Percentiles rank a stretch among this genome's conserved stretches.
phyloP scores from a whole-genome alignment of 2,329 filamentous ascomycete species.

The Decorospora gaudefroyi region DNA sequence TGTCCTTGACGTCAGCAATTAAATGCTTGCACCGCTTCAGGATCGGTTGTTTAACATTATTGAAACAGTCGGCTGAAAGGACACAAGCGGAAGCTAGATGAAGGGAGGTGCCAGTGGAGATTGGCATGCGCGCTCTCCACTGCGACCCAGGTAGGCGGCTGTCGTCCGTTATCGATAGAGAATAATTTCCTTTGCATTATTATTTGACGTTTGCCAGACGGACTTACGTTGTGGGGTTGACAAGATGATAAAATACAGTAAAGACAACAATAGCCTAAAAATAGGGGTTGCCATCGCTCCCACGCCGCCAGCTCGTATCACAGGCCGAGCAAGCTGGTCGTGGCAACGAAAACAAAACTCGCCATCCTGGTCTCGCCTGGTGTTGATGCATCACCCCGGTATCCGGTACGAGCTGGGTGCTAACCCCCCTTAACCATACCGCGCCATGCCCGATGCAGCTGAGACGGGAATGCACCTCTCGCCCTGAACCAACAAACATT shows the following conservation, averaged over 20 bases:
- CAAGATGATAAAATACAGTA: not conserved
- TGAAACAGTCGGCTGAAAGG: constrained; percentile 7
- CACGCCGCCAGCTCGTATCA: constrained; percentile 27
- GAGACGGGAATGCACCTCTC: constrained; percentile 30
- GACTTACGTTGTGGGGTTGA: too few species aligned
- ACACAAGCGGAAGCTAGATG: constrained; percentile 7
- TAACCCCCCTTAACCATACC: constrained; percentile 22
- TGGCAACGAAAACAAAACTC: constrained; percentile 26
- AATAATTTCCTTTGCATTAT: too few species aligned
- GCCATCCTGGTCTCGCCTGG: constrained; percentile 23
- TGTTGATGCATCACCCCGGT: constrained; percentile 13
- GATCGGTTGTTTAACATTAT: constrained; percentile 1
- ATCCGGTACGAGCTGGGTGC: not conserved
- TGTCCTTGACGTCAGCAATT: constrained; percentile 24
- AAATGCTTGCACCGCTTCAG: not conserved
- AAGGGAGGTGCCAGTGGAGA: constrained; percentile 9
- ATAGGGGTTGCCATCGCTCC: constrained; percentile 20
- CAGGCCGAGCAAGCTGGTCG: constrained; percentile 24
- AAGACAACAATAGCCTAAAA: constrained; percentile 23
- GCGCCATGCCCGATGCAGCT: constrained; percentile 20
- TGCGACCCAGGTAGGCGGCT: constrained; percentile 1
- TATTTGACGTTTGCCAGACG: too few species aligned
- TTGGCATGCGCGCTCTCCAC: constrained; percentile 11
- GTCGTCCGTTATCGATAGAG: constrained; percentile 15
- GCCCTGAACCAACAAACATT: constrained; percentile 27